Evolutionary conservation across 179 eudicot genomes (phyloP), one percentile per base, ranked within the genome.

Genomic region (Silene noctiflora): DNA sequence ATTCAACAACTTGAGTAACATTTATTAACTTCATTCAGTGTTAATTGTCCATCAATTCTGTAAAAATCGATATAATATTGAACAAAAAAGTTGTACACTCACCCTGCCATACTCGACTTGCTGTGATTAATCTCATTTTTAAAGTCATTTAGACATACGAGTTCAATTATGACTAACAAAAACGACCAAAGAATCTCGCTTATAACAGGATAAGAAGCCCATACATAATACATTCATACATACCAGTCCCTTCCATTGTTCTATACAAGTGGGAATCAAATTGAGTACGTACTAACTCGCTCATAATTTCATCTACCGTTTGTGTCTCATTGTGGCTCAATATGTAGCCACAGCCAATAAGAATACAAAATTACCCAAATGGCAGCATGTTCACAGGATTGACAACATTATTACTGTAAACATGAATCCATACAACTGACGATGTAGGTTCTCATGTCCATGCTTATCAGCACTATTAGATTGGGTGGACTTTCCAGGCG

Each of bases 371-470:
- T 72, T 13, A 33, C 51, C n/a, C 22, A 67, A 74, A 68, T 55
- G 71, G 72, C 51, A 77, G 19, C 59, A 48, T 24, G 55, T 71
- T 82, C 74, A 78, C 13, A 65, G 71, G 44, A 65, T 29, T 44
- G 73, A 75, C 20, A 66, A 64, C 1, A 67, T 33, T n/a, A 46
- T 71, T 8, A 73, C 58, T 24, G 79, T 19, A 59, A 76, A 33
- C 25, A 78, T 33, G 67, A 67, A 62, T 60, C 77, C 85, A 78
- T 35, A 78, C 35, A 75, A 33, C 72, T 66, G 75, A 71, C 44
- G 66, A n/a, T 25, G 39, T 17, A 75, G 69, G 35, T 20, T 22
- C 1, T 44, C 39, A 29, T 31, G 73, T 35, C 48, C 55, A 64
- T 76, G 12, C 14, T 21, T 81, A 17, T 31, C 78, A 76, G 80